phyloP scores from a whole-genome alignment of 2,329 filamentous ascomycete genomes.

The Pseudopyricularia javanii region DNA sequence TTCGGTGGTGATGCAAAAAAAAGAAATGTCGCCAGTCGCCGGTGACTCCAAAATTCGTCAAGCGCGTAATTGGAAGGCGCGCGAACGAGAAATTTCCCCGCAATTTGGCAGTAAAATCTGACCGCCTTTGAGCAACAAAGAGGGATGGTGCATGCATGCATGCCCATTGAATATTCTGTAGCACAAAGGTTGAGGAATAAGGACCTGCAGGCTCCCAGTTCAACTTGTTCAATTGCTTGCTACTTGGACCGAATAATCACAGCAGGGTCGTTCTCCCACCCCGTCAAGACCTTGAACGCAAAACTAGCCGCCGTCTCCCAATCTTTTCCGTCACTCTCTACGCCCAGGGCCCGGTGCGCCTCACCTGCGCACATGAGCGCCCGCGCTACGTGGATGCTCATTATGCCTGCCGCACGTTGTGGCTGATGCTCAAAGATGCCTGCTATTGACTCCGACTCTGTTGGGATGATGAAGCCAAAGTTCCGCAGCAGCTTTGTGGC shows the following conservation, averaged over 20 bases:
- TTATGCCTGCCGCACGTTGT: conserved; percentile 6
- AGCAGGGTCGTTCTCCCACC: conserved; percentile 15
- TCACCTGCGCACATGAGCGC: conserved; percentile 16
- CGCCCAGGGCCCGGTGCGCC: conserved; percentile 16
- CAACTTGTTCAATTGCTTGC: not conserved
- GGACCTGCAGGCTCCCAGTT: no score
- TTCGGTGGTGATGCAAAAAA: not conserved
- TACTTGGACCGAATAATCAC: not conserved
- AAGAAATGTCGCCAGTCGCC: not conserved
- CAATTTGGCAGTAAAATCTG: not conserved
- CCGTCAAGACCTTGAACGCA: conserved; percentile 18
- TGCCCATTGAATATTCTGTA: no score
- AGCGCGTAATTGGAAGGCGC: no score
- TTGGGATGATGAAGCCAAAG: conserved; percentile 17
- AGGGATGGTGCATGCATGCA: no score
- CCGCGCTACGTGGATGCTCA: conserved; percentile 21
- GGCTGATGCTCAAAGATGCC: not conserved
- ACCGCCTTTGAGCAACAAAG: no score
- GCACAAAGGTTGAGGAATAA: no score
- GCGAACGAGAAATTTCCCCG: not conserved
- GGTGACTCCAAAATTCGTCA: not conserved
- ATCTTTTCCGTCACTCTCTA: conserved; percentile 11
- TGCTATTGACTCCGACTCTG: conserved; percentile 5
- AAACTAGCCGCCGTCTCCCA: conserved; percentile 16
- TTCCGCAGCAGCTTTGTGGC: conserved; percentile 17